Conservation (phyloP, 768 basidiomycete species). For the Podaxis sp. region DNA sequence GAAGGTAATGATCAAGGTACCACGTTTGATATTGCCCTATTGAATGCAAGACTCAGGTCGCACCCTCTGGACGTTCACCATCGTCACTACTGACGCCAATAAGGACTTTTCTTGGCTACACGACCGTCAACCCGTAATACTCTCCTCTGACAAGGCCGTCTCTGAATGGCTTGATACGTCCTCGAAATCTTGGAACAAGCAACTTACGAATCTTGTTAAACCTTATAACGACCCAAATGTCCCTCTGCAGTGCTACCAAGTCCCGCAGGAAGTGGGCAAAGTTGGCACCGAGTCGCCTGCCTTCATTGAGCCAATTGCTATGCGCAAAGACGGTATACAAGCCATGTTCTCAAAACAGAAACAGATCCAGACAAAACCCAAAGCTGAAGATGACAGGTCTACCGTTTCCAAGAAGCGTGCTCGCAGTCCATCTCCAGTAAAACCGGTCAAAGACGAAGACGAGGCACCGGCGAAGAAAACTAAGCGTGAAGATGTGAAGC, state of each 20-base stretch:
- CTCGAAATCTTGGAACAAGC: constrained; percentile 59
- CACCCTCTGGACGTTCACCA: constrained; percentile 78
- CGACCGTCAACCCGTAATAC: constrained; percentile 84
- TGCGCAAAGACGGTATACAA: constrained; percentile 83
- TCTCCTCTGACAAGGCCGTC: constrained; percentile 61
- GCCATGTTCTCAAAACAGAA: constrained; percentile 77
- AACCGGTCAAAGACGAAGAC: background rate
- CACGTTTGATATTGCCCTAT: background rate
- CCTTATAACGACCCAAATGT: constrained; percentile 52
- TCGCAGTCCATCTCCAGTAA: background rate
- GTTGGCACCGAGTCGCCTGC: constrained; percentile 81
- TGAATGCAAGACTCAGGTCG: constrained; percentile 37
- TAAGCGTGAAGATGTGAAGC: background rate
- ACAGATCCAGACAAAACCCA: constrained; percentile 8
- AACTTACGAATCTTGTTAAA: constrained; percentile 57
- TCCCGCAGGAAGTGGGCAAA: constrained; percentile 89
- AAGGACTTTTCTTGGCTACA: constrained; percentile 84
- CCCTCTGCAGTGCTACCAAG: constrained; percentile 78
- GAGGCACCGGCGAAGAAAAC: background rate
- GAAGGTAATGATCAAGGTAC: constrained; percentile 44
- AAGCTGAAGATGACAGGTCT: background rate
- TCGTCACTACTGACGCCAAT: constrained; percentile 81
- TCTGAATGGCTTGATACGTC: constrained; percentile 80
- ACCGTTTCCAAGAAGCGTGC: background rate
- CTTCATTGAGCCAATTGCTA: constrained; percentile 78